phyloP scores from a whole-genome alignment of 768 basidiomycete species.

The Boletus sensibilis region DNA sequence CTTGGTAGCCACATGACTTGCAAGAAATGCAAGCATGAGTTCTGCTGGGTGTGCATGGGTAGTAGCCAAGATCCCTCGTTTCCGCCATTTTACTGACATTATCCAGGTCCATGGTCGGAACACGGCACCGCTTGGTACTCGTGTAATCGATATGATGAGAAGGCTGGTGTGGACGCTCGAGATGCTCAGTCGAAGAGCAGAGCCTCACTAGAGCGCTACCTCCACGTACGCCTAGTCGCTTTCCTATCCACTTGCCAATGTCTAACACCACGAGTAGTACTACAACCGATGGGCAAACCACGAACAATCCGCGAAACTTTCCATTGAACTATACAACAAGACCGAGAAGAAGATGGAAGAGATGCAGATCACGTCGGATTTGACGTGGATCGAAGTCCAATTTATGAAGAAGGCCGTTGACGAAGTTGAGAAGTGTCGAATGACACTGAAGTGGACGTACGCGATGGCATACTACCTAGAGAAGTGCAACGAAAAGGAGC shows the following conservation, averaged over 20 bases:
- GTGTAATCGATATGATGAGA: conserved; percentile 97
- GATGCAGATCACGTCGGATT: conserved; percentile 88
- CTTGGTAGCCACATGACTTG: conserved; percentile 93
- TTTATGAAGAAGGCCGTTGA: conserved; percentile 99
- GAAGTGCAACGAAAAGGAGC: conserved; percentile 86
- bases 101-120: conserved; percentile 88
- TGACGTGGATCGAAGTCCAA: conserved; percentile 99
- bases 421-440: conserved; percentile 83
- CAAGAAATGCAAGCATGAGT: conserved; percentile 98
- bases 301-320: conserved; percentile 97
- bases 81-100: conserved; percentile 1
- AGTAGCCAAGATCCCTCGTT: conserved; percentile 22
- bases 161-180: conserved; percentile 79
- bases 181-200: conserved; percentile 90
- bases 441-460: conserved; percentile 99
- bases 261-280: conserved; percentile 55
- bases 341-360: conserved; percentile 99
- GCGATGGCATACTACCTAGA: conserved; percentile 98
- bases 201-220: conserved; percentile 90
- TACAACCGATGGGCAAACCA: conserved; percentile 99
- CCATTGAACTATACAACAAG: conserved; percentile 86
- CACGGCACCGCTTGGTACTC: conserved; percentile 98
- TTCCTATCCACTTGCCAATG: background rate
- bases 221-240: conserved; percentile 65
- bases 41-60: conserved; percentile 99